These are phyloP conservation scores for Coniochaeta prunicola DNA, from an alignment of 2,329 filamentous ascomycete species.

Conservation along the genomic window DNA sequence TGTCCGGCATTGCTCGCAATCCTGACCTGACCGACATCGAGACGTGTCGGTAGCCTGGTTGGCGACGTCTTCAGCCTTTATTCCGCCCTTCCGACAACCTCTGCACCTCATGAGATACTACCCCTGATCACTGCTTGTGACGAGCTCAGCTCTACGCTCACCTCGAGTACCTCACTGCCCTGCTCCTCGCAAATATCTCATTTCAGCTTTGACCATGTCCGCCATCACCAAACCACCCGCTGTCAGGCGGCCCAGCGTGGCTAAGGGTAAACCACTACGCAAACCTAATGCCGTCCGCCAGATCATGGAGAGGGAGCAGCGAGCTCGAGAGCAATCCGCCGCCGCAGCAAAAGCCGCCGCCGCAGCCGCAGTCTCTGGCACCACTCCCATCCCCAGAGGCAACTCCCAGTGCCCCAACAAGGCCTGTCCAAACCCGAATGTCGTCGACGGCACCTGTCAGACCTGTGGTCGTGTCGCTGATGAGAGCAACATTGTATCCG, in stretches of 20 bases:
- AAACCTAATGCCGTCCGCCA: constrained; percentile 14
- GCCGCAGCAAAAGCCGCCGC: constrained; percentile 8
- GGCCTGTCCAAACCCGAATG: constrained; percentile 38
- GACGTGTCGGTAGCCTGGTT: background rate
- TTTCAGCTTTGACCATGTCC: background rate
- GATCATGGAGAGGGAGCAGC: constrained; percentile 17
- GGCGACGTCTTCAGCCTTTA: background rate
- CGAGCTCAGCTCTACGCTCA: background rate
- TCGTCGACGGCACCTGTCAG: constrained; percentile 65
- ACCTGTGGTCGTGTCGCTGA: constrained; percentile 80
- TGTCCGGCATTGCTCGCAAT: background rate
- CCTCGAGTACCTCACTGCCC: background rate
- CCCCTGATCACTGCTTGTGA: background rate
- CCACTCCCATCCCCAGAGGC: constrained; percentile 17
- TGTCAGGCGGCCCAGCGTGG: background rate
- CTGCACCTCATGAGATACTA: background rate
- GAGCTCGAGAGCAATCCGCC: background rate
- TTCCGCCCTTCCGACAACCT: background rate
- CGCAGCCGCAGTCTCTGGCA: constrained; percentile 17
- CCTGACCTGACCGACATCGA: background rate
- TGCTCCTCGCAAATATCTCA: background rate
- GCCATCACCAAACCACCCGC: background rate
- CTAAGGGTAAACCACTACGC: constrained; percentile 14
- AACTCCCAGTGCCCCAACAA: constrained; percentile 17
- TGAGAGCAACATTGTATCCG: constrained; percentile 83